These are phyloP conservation scores for Triticum turgidum DNA, from an alignment of 176 grass and related monocot genomes.

Conservation along the genomic window DNA sequence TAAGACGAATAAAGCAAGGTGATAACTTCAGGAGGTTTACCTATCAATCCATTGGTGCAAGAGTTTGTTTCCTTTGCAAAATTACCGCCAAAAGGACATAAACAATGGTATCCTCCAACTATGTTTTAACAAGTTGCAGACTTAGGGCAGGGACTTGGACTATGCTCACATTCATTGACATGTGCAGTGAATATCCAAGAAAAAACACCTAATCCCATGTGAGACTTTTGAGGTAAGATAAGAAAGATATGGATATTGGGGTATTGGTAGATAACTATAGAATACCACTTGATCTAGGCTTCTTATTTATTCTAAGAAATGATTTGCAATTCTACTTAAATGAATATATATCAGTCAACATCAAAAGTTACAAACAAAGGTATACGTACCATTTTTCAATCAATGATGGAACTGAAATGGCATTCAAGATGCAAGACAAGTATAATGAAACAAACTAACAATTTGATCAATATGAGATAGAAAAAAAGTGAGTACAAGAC, in stretches of 20 bases:
- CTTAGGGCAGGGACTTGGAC: neutral
- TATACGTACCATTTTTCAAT: no score
- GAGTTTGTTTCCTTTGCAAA: neutral
- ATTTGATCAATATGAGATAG: no score
- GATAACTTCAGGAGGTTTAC: neutral
- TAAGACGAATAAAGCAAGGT: neutral
- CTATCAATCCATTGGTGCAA: neutral
- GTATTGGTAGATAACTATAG: neutral
- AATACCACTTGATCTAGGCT: neutral
- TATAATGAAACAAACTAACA: no score
- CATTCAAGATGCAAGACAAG: no score
- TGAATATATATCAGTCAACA: neutral
- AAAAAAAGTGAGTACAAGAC: no score
- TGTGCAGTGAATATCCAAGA: neutral
- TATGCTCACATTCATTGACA: neutral
- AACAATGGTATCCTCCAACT: neutral
- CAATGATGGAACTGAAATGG: no score
- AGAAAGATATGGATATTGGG: neutral
- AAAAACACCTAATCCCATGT: neutral
- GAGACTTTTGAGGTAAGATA: neutral
- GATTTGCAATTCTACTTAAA: neutral
- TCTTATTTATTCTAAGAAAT: neutral
- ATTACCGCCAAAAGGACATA: neutral
- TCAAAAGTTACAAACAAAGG: no score
- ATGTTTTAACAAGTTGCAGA: neutral